phyloP scores from a whole-genome alignment of 495 filamentous ascomycete genomes.

The Talaromyces liani region DNA sequence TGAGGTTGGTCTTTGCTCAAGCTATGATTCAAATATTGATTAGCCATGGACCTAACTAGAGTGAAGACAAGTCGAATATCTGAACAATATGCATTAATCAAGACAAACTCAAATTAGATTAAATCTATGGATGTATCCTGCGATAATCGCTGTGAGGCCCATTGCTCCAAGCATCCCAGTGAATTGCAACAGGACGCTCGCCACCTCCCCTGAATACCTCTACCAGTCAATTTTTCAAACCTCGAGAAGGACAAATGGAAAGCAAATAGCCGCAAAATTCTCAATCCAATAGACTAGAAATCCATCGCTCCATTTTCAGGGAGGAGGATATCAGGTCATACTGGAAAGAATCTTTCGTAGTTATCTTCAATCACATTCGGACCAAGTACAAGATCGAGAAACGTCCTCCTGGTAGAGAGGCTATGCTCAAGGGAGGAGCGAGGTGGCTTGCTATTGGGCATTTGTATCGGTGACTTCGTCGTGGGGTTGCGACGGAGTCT shows the following conservation, averaged over 20 bases:
- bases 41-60: neutral
- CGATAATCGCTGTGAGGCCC: slow-evolving; percentile 3
- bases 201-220: neutral
- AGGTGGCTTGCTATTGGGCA: slow-evolving; percentile 63
- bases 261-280: neutral
- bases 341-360: neutral
- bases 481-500: slow-evolving; percentile 51
- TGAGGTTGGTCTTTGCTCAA: neutral
- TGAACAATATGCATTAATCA: neutral
- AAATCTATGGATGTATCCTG: slow-evolving; percentile 7
- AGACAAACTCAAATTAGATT: neutral
- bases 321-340: slow-evolving; percentile 8
- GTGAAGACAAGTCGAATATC: neutral
- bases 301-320: slow-evolving; percentile 2
- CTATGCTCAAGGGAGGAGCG: neutral
- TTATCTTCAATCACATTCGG: neutral
- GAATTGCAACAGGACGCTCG: slow-evolving; percentile 7
- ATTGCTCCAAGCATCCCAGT: slow-evolving; percentile 6
- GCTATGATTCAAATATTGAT: slow-evolving; percentile 2
- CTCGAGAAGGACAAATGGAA: neutral
- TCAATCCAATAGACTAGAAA: neutral
- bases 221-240: slow-evolving; percentile 1
- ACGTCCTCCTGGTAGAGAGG: slow-evolving; percentile 1
- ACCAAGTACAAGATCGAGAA: slow-evolving; percentile 1
- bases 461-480: slow-evolving; percentile 80